Evolutionary conservation across 495 filamentous ascomycete genomes (phyloP), one percentile per base, ranked within the genome.

Genomic region (Baudoinia panamericana): DNA sequence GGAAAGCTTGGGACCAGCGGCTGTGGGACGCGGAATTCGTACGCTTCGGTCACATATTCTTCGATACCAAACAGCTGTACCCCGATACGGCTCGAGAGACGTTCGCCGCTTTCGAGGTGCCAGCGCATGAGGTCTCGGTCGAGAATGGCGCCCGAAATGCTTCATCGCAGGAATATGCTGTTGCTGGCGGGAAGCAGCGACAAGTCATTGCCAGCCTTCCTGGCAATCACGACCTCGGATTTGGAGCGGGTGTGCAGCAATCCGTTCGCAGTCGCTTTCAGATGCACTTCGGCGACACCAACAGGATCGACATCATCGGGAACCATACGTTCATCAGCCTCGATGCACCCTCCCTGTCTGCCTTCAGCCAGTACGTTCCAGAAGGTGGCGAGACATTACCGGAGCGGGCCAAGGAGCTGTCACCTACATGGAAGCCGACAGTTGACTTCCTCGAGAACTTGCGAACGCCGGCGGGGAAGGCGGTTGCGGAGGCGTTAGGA

Each of bases 221-320:
- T 0, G 92, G 90, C 5, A 99, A 99, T 47, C 92, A 99, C 58
- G 92, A 99, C 57, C 63, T 95, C n/a, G 92, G 92, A 1, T 88
- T 99, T 51, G 92, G 82, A 1, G 72, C 71, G 19, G 80, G 85
- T 15, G 78, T 99, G 37, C 80, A 90, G 52, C 51, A 77, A 18
- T 62, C 79, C 0, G 82, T 93, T 10, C 70, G 85, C 36, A 71
- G 82, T 51, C 67, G 92, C 30, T 96, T 94, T 55, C 74, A 82
- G 47, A 71, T 79, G 1, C 93, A 80, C 57, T 95, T 99, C 62
- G 92, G 92, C 10, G 72, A 83, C 34, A 78, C 79, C 9, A 96
- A 93, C 50, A 69, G 82, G 12, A 72, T 96, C 12, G 83, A 94
- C 54, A 68, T 94, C 8, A 71, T 93, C 42, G 92, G 85, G 2